These are phyloP conservation scores for Wickerhamomyces sydowiorum DNA, from an alignment of 805 yeast genomes.

Conservation along the genomic window DNA sequence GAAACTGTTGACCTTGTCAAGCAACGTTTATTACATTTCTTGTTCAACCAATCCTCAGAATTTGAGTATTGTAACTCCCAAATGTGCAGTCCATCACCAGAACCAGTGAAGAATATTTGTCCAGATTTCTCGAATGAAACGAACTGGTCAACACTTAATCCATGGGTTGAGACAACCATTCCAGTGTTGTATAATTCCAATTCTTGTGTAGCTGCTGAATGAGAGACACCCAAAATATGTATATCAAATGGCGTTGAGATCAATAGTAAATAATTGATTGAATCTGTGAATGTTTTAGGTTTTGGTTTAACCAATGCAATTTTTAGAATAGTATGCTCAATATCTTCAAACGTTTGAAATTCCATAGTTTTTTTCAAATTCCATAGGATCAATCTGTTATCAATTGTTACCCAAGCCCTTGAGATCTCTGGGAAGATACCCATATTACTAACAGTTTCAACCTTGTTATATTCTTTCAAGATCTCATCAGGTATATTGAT, in stretches of 20 bases:
- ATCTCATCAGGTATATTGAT: constrained; percentile 77
- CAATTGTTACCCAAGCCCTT: constrained; percentile 83
- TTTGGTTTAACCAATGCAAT: constrained; percentile 81
- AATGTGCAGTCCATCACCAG: constrained; percentile 66
- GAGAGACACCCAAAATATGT: constrained; percentile 69
- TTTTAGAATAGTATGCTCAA: constrained; percentile 69
- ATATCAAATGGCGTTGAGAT: constrained; percentile 79
- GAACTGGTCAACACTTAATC: constrained; percentile 64
- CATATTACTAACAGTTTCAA: constrained; percentile 65
- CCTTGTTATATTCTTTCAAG: constrained; percentile 62
- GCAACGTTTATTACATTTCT: constrained; percentile 78
- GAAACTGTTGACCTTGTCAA: constrained; percentile 63
- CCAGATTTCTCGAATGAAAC: constrained; percentile 56
- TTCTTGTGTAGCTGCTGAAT: constrained; percentile 34
- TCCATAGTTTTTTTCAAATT: constrained; percentile 60
- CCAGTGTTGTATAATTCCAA: constrained; percentile 78
- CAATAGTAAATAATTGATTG: constrained; percentile 66
- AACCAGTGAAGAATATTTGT: constrained; percentile 82
- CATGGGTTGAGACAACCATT: constrained; percentile 73
- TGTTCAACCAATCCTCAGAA: constrained; percentile 80
- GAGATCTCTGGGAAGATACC: constrained; percentile 79
- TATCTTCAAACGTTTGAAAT: constrained; percentile 76
- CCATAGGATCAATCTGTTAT: constrained; percentile 82
- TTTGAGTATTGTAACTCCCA: constrained; percentile 87
- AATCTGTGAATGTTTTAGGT: constrained; percentile 70